Base-by-base conservation (phyloP, 495 filamentous ascomycete species). In the Aspergillus incahuasiensis region DNA sequence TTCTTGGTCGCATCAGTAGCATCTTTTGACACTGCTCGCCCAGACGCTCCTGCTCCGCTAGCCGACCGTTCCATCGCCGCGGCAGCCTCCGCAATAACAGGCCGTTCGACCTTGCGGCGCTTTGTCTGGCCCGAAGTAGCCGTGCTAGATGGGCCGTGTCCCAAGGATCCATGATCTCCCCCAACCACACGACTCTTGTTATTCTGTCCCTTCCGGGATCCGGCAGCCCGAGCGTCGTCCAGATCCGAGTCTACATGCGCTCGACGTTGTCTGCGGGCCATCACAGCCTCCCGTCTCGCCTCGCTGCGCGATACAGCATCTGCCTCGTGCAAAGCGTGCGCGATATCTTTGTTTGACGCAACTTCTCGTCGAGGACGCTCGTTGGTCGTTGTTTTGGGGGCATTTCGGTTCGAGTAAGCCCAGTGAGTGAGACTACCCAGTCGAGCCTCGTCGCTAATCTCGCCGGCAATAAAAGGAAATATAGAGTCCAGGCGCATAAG, bases 361-460 rank as follows among this genome's bases (percentile, higher is more conserved):
- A 83, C 87, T 57, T 95, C 91, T 46, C 92, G 82, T 45, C 89
- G 82, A 19, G 85, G 84, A 19, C 86, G 79, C 62, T 92, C 89
- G 5, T 81, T 82, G 28, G 76, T 81, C 12, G 80, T 72, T 57
- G 83, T 79, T 62, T 87, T 87, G 19, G 82, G 74, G 21, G 75
- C 64, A 61, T 85, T 81, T 51, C 95, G 92, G 59, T 96, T 92
- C 8, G 83, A 84, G 72, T 97, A 97, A 49, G 94, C 94, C 94
- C 94, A 99, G 67, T 99, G 94, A 48, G 83, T 89, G 48, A 85
- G 79, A 68, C 90, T 97, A 25, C 94, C 94, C 66, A 89, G 83
- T 64, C 95, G 87, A 50, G 95, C 90, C 67, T 97, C 89, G 34
- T 95, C 91, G 74, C 91, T 96, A 67, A 97, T 88, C 67, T 97